A percentile compares a stretch with the other conserved stretches of the same genome.
Evolutionary conservation across 495 filamentous ascomycete species (phyloP).

Genomic region (Hypoxylon trugodes): DNA sequence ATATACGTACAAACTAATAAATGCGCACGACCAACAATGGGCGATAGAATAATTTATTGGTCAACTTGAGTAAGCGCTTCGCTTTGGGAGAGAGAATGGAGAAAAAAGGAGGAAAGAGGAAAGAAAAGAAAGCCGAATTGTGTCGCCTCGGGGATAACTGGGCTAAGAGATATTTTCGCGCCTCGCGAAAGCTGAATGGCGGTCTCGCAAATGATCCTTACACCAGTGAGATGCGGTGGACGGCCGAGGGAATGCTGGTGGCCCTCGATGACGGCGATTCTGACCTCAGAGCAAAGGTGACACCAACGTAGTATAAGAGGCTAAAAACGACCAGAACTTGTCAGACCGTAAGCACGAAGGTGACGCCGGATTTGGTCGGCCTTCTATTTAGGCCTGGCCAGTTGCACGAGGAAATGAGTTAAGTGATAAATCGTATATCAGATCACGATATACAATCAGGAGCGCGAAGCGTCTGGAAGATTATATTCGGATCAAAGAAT

Average conservation of each 20-base stretch:
- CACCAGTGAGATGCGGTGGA: conserved; percentile 35
- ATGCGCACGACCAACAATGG: conserved; percentile 35
- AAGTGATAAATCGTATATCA: conserved; percentile 40
- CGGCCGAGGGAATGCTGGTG: conserved; percentile 28
- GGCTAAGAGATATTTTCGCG: conserved; percentile 28
- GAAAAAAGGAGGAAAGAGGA: not conserved
- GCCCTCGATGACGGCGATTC: conserved; percentile 34
- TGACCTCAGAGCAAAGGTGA: conserved; percentile 36
- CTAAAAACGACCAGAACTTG: conserved; percentile 38
- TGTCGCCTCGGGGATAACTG: conserved; percentile 18
- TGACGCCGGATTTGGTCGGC: conserved; percentile 37
- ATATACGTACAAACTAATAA: conserved; percentile 28
- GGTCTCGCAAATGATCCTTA: conserved; percentile 37
- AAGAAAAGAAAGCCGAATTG: conserved; percentile 39
- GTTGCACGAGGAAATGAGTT: conserved; percentile 24
- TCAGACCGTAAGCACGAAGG: conserved; percentile 40
- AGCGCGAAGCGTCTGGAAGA: conserved; percentile 15
- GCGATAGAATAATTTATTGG: conserved; percentile 41
- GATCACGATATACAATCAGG: conserved; percentile 24
- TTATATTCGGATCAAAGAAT: conserved; percentile 13
- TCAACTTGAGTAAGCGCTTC: conserved; percentile 29
- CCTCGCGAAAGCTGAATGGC: conserved; percentile 30
- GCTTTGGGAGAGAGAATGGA: conserved; percentile 12
- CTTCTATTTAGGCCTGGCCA: conserved; percentile 18
- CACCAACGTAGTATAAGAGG: conserved; percentile 16